Evolutionary conservation across 495 filamentous ascomycete species (phyloP), one percentile per base, ranked within the genome.

Genomic region (Cairneyella variabilis): DNA sequence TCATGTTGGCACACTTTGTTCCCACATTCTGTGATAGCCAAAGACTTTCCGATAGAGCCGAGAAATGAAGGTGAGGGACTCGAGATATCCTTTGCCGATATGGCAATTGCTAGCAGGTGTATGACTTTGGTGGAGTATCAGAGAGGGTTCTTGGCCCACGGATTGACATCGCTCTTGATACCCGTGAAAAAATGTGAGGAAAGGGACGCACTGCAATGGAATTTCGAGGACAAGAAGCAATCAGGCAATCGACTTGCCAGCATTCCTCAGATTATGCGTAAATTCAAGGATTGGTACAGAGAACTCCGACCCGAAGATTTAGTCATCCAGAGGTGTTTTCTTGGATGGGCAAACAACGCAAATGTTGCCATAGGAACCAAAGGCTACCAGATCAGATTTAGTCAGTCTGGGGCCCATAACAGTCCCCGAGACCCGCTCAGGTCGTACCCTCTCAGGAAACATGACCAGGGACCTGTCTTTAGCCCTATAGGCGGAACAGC

Each of bases 1-100:
- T 12, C 53, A 7, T 56, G 53, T 25, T 56, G 53, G 53, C 23
- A 56, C 45, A 7, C 45, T 20, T 16, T 56, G 6, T 37, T 50
- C 8, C 38, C 36, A 2, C 6, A 36, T 27, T 14, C 20, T 3
- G 25, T 56, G 17, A 43, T 56, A 26, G 53, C 46, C 1, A 37
- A 56, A 32, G 38, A 21, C 7, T 56, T 44, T 18, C 53, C 37
- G 26, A 44, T 56, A 16, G n/a, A 16, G n/a, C 2, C 7, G 7
- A 22, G 53, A 38, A 43, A 2, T 26, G 1, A 44, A 17, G 46
- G 53, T 1, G 17, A 50, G 30, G 53, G 53, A 1, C 45, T 56
- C 12, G 46, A 56, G 17, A 49, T 50, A 20, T 56, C 53, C 7
- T 56, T 56, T 20, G 37, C 38, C 3, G 37, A 56, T 25, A 50